phyloP scores from a whole-genome alignment of 73 alveolate species.

The Halteria grandinella region DNA sequence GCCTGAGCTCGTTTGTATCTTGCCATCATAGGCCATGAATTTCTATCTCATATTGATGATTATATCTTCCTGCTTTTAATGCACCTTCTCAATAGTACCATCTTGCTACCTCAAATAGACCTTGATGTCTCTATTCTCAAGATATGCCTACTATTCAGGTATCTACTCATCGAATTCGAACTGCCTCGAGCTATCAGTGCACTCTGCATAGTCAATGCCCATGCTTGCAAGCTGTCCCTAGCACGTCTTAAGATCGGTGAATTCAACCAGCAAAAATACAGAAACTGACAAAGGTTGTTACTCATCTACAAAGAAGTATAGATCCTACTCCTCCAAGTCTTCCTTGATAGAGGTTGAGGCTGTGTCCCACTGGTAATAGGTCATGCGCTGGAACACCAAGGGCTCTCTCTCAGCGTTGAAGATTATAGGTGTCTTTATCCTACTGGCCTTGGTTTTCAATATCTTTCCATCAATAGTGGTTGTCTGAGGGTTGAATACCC shows the following conservation, averaged over 20 bases:
- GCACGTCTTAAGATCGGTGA: too few relatives aligned
- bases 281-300: too few relatives aligned
- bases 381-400: not conserved
- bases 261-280: too few relatives aligned
- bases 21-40: conserved; percentile 24
- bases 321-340: not conserved
- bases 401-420: not conserved
- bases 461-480: not conserved
- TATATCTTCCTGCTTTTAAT: not conserved
- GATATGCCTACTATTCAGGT: not conserved
- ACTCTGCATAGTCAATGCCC: not conserved
- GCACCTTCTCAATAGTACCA: not conserved
- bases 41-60: not conserved
- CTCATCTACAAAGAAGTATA: not conserved
- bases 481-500: not conserved
- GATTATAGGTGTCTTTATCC: not conserved
- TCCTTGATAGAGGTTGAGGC: not conserved
- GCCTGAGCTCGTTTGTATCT: conserved; percentile 18
- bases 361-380: not conserved
- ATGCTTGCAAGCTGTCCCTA: too few relatives aligned
- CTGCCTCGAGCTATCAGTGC: too few relatives aligned
- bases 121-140: not conserved
- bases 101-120: not conserved
- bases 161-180: not conserved
- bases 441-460: not conserved